phyloP scores from a whole-genome alignment of 1,284 basidiomycete genomes.

The Sphagnurus paluster region DNA sequence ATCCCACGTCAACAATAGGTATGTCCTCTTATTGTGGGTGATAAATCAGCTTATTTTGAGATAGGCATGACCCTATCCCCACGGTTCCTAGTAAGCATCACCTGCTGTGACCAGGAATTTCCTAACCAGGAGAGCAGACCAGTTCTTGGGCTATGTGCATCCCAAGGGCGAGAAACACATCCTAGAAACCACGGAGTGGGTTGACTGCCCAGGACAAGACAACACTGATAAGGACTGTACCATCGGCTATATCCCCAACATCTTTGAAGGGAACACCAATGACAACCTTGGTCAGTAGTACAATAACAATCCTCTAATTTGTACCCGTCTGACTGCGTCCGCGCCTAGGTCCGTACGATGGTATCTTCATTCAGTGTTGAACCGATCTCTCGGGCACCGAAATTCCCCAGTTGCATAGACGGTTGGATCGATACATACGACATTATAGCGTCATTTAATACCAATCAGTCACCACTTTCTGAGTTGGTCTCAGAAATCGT shows the following conservation, averaged over 20 bases:
- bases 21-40: conserved; percentile 19
- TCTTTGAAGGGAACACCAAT: conserved; percentile 23
- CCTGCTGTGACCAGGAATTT: background rate
- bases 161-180: conserved; percentile 44
- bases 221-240: conserved; percentile 48
- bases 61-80: conserved; percentile 48
- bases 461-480: no score
- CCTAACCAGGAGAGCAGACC: no score
- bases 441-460: no score
- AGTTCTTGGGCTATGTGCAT: conserved; percentile 38
- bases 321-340: background rate
- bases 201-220: conserved; percentile 38
- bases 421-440: no score
- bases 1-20: conserved; percentile 54
- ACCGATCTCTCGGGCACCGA: background rate
- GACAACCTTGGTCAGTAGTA: conserved; percentile 15
- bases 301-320: background rate
- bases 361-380: conserved; percentile 10
- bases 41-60: conserved; percentile 10
- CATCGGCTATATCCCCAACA: conserved; percentile 50
- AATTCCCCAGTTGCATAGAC: no score
- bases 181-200: conserved; percentile 30
- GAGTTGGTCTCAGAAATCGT: no score
- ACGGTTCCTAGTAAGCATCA: conserved; percentile 24
- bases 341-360: conserved; percentile 13